These are phyloP conservation scores for Eucalyptus polyanthemos DNA, from an alignment of 345 rosid genomes.

Conservation along the genomic window DNA sequence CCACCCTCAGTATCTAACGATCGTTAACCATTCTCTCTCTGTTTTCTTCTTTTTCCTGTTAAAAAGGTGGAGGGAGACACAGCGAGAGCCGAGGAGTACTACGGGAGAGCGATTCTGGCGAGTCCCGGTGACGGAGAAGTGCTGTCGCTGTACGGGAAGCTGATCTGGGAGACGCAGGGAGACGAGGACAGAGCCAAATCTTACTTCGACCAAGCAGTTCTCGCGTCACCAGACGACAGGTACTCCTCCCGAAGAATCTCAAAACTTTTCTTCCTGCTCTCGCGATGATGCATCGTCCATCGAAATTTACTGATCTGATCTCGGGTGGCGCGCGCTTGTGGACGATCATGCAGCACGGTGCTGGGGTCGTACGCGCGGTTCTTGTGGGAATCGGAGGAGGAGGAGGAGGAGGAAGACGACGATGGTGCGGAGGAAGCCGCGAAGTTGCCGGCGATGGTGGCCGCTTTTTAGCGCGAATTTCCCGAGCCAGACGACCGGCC, in stretches of 20 bases:
- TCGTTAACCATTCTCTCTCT: background rate
- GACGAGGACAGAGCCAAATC: conserved; percentile 49
- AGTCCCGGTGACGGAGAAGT: conserved; percentile 79
- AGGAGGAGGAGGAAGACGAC: conserved; percentile 1
- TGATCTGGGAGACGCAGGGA: conserved; percentile 64
- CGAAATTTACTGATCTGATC: background rate
- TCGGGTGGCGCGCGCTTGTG: background rate
- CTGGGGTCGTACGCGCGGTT: conserved; percentile 76
- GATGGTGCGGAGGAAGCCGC: background rate
- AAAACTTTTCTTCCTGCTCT: background rate
- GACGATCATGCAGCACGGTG: conserved; percentile 37
- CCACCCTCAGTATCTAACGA: background rate
- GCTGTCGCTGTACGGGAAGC: conserved; percentile 53
- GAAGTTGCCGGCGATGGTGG: conserved; percentile 21
- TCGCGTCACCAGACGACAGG: conserved; percentile 71
- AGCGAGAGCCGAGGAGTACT: conserved; percentile 55
- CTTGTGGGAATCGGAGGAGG: conserved; percentile 89
- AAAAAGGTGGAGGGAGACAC: conserved; percentile 59
- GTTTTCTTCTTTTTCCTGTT: background rate
- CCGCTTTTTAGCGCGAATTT: background rate
- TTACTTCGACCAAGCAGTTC: conserved; percentile 65
- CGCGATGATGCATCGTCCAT: background rate
- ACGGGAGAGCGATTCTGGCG: conserved; percentile 68
- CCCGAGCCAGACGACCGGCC: background rate
- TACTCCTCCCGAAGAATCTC: background rate